Base-by-base conservation (phyloP, 768 basidiomycete species). In the Suillus subluteus region DNA sequence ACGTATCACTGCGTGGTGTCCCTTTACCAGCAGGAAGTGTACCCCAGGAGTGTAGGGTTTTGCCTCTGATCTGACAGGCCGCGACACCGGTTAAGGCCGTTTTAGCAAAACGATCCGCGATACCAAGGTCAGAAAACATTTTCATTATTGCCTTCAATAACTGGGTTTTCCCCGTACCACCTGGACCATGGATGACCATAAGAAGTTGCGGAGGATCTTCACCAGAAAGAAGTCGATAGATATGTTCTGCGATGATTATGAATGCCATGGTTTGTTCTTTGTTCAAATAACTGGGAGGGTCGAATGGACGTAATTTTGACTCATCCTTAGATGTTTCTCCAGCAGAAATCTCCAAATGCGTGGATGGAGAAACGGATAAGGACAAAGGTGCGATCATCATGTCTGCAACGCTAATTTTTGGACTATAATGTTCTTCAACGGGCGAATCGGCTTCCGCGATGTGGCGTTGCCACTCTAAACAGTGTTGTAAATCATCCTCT, bases 181-280 rank as follows among this genome's bases (percentile, higher is more conserved):
- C 84, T 61, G 79, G 74, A 1, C 84, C 84, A 0, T 73, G 66
- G 0, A 84, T 63, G 0, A 79, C 50, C 81, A 83, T 82, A 0
- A 75, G 66, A 4, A 85, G 69, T 62, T 78, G 81, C 12, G 55
- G 35, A 12, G 63, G 71, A 0, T 65, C n/a, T 0, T 52, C 12
- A 13, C 38, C 12, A 40, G 3, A 0, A 40, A 40, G 38, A 40
- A 40, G 15, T 2, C 16, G 32, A 5, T 63, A 37, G 0, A 82
- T 30, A 38, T 80, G 80, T 18, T 68, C 62, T 8, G 66, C 68
- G 0, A 84, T 67, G 6, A 84, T 81, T 59, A 79, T 73, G 65
- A 78, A 78, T 3, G 81, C 83, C 21, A 64, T 56, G 0, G 26
- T 0, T 13, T 54, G 52, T 8, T 54, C 52, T 9, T 54, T 6